phyloP scores from a whole-genome alignment of 2,329 filamentous ascomycete genomes.

The Colletotrichum chrysophilum region DNA sequence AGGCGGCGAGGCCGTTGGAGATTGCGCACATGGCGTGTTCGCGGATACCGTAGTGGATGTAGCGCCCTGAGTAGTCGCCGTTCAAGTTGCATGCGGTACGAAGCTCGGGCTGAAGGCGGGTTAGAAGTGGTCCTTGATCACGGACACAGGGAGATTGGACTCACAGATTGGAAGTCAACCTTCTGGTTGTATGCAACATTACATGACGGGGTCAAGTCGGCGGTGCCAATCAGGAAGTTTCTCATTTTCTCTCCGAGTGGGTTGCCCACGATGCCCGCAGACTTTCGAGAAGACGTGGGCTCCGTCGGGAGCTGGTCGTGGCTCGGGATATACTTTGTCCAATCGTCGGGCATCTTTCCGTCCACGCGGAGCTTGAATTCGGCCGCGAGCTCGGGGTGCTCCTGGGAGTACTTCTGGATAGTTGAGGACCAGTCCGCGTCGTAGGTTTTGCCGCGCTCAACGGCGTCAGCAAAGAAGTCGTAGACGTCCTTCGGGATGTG shows the following conservation, averaged over 20 bases:
- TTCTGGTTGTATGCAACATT: slow-evolving; percentile 61
- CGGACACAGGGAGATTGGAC: accelerated
- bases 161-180: slow-evolving; percentile 49
- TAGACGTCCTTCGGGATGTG: slow-evolving; percentile 51
- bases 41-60: slow-evolving; percentile 65
- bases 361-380: slow-evolving; percentile 53
- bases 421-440: slow-evolving; percentile 52
- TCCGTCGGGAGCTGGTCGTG: slow-evolving; percentile 47
- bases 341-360: slow-evolving; percentile 53
- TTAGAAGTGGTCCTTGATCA: neutral
- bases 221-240: slow-evolving; percentile 60
- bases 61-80: slow-evolving; percentile 59
- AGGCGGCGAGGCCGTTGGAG: slow-evolving; percentile 65
- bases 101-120: slow-evolving; percentile 34
- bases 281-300: slow-evolving; percentile 55
- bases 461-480: slow-evolving; percentile 53
- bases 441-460: slow-evolving; percentile 45
- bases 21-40: slow-evolving; percentile 67
- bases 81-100: slow-evolving; percentile 52
- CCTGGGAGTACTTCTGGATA: slow-evolving; percentile 44
- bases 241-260: slow-evolving; percentile 52
- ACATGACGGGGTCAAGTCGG: slow-evolving; percentile 57
- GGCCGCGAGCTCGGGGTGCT: slow-evolving; percentile 51
- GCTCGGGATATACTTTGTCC: slow-evolving; percentile 52
- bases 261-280: slow-evolving; percentile 53